Base-by-base conservation (phyloP, 1,284 basidiomycete genomes). In the Ceratorhiza oryzae-sativae region DNA sequence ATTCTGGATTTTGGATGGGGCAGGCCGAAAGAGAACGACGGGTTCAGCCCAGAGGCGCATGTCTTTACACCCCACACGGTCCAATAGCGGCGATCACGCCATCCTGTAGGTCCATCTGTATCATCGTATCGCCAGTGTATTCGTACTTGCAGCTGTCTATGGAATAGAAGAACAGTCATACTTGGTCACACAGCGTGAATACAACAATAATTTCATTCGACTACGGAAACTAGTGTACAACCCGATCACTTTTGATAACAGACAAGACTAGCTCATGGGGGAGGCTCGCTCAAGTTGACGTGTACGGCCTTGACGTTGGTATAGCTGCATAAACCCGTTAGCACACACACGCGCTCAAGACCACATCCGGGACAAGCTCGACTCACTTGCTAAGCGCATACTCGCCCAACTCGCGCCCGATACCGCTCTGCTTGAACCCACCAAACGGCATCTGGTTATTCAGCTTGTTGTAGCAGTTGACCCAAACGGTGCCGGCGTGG, bases 371-470 rank as follows among this genome's bases (percentile, higher is more conserved):
- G 49, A 70, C 23, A 71, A 61, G 75, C 65, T 49, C 60, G 15
- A 83, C 87, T 73, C 76, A 90, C 88, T 87, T 86, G 67, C 79
- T 79, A 67, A 95, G 78, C 0, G 92, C 94, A 79, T 94, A 92
- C 78, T 94, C 88, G 59, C 94, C 94, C 48, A 93, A 82, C 82
- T 96, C 94, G 68, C 93, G 87, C 9, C 94, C 94, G 56, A 94
- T 88, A 71, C 93, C 93, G 12, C 86, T 87, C 78, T 91, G 87
- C 86, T 96, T 97, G 87, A 86, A 96, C 36, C 94, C 95, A 74
- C 95, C 94, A 80, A 96, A 96, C 0, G 93, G 91, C 45, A 92
- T 83, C 70, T 86, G 84, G 6, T 87, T 79, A 78, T 90, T 81
- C 20, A 92, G 80, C 77, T 85, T 82, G 81, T 92, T 93, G 76